Base-by-base conservation (phyloP, 2,329 filamentous ascomycete genomes). In the Nemania sp. region DNA sequence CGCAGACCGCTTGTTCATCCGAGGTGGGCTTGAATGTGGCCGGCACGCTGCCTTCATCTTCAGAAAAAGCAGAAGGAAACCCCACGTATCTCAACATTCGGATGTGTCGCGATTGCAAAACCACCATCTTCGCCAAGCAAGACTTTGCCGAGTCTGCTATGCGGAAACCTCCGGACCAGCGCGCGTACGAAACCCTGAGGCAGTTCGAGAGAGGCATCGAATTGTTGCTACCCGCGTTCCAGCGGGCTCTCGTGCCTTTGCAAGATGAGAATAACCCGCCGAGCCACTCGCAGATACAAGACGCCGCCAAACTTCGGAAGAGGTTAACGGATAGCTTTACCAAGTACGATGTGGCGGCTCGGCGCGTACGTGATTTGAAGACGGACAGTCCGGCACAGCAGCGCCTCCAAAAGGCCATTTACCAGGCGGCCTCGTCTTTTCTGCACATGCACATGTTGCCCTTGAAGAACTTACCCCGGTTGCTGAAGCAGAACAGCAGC, bases 401-500 rank as follows among this genome's bases (percentile, higher is more conserved):
- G 52, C 81, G 82, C 40, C 76, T 97, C 3, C 92, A 96, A 65
- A 88, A 86, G 65, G 86, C 90, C 3, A 86, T 97, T 11, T 91
- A 96, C 64, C 82, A 88, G 31, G 88, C 92, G 62, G 90, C 91
- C 1, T 91, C 87, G 47, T 81, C 82, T 43, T 97, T 97, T 64
- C 74, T 97, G 4, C 91, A 96, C 66, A 80, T 91, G 3, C 90
- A 97, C 66, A 95, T 97, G 90, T 80, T 97, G 7, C 91, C 92
- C 0, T 76, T 97, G 12, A 95, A 90, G 68, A 83, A 83, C 23
- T 75, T 91, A 0, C 88, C 88, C 0, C 82, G 84, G 36, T 76
- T 91, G 60, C 76, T 91, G 14, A 83, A 80, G 20, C 66, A 66
- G n/a, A n/a, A n/a, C 3, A 76, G 75, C 47, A 73, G 74, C 6